Evolutionary conservation across 164 flowering plant genomes (phyloP), one percentile per base, ranked within the genome.

Genomic region (Platanus orientalis): DNA sequence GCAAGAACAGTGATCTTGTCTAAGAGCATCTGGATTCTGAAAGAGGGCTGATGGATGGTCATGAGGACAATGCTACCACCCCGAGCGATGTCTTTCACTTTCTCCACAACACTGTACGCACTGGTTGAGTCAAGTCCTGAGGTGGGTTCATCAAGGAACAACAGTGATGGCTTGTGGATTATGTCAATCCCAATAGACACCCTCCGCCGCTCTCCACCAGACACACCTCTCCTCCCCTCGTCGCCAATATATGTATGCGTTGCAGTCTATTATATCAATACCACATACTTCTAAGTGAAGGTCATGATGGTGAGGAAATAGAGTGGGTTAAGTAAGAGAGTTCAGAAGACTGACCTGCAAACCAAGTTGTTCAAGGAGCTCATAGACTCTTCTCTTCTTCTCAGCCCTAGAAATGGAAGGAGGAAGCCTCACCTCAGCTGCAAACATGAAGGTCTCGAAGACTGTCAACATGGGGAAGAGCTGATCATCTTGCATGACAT

Each of bases 401-500:
- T 89, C 90, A 20, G 72, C 68, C 45, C 77, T 81, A 62, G 92
- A 80, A 54, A 89, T 57, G 6, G 90, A 77, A 60, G 89, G 86
- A 62, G 96, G 80, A 29, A 89, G 89, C 75, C 96, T 73, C 30
- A 89, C n/a, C n/a, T n/a, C n/a, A n/a, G n/a, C n/a, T n/a, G n/a
- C n/a, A n/a, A n/a, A n/a, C n/a, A n/a, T n/a, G n/a, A n/a, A n/a
- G n/a, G n/a, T n/a, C n/a, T n/a, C n/a, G n/a, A n/a, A n/a, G n/a
- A n/a, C n/a, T n/a, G n/a, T n/a, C n/a, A n/a, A n/a, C n/a, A n/a
- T n/a, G n/a, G n/a, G n/a, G n/a, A n/a, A n/a, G n/a, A n/a, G 87
- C 76, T 85, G 92, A 53, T 89, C 96, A 66, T 87, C 92, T 79
- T 89, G 92, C 92, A 89, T 87, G 69, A 89, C 91, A 57, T 89